phyloP scores from a whole-genome alignment of 495 filamentous ascomycete genomes.

The Parachaetomium inaequale region DNA sequence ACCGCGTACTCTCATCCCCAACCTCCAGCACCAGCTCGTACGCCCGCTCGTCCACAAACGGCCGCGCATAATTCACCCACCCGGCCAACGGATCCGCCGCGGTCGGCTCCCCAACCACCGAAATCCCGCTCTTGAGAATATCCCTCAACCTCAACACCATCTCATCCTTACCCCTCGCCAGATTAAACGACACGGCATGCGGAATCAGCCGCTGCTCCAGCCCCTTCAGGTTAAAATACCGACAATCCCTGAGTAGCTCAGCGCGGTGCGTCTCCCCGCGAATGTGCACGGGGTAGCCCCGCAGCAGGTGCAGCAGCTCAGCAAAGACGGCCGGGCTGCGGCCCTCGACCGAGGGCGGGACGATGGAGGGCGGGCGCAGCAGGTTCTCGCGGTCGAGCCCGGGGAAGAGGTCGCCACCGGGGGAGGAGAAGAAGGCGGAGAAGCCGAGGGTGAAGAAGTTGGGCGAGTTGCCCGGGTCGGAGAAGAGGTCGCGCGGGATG shows the following conservation, averaged over 20 bases:
- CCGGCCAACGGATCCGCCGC: conserved; percentile 43
- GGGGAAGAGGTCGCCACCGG: conserved; percentile 73
- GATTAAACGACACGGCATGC: conserved; percentile 73
- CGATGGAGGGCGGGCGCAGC: conserved; percentile 84
- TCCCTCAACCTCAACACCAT: conserved; percentile 82
- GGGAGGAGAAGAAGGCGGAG: conserved; percentile 78
- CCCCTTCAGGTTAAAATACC: conserved; percentile 89
- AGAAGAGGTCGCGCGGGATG: conserved; percentile 83
- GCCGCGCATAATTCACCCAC: conserved; percentile 75
- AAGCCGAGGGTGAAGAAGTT: conserved; percentile 97
- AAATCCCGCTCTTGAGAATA: conserved; percentile 77
- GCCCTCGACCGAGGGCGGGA: conserved; percentile 75
- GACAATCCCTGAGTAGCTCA: conserved; percentile 78
- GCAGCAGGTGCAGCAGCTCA: conserved; percentile 77
- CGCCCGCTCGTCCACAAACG: conserved; percentile 70
- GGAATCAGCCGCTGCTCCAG: conserved; percentile 85
- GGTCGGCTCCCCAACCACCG: conserved; percentile 51
- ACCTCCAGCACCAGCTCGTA: conserved; percentile 80
- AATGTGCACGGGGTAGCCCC: conserved; percentile 84
- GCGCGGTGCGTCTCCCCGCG: conserved; percentile 72
- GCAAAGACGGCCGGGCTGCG: conserved; percentile 75
- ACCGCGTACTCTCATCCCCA: conserved; percentile 59
- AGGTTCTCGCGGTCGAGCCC: conserved; percentile 75
- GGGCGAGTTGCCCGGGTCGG: conserved; percentile 73
- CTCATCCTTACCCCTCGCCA: conserved; percentile 61